Evolutionary conservation across 345 rosid species (phyloP).

Genomic region (Trapa incisa): DNA sequence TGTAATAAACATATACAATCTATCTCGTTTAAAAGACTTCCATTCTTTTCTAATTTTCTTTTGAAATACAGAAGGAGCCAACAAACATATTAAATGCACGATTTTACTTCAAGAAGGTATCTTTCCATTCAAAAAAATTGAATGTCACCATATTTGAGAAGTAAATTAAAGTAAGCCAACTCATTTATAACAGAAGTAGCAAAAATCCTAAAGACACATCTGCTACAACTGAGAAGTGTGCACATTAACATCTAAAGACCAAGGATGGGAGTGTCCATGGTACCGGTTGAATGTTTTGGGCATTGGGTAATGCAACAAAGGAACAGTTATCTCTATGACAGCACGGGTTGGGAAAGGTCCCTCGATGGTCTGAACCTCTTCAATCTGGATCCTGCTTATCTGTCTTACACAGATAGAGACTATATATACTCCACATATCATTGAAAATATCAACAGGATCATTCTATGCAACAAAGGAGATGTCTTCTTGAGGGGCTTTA

Average conservation of each 20-base stretch:
- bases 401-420: constrained; percentile 59
- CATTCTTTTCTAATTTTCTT: neutral
- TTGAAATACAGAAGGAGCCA: neutral
- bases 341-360: constrained; percentile 16
- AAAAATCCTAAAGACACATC: neutral
- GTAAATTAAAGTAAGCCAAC: neutral
- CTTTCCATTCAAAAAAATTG: neutral
- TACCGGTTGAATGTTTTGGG: constrained; percentile 84
- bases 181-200: neutral
- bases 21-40: neutral
- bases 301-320: constrained; percentile 56
- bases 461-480: constrained; percentile 54
- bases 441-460: constrained; percentile 54
- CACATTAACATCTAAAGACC: neutral
- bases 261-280: neutral
- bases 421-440: constrained; percentile 60
- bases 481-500: constrained; percentile 68
- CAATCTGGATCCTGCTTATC: constrained; percentile 31
- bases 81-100: neutral
- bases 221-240: neutral
- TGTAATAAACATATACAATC: neutral
- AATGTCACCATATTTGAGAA: neutral
- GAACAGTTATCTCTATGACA: constrained; percentile 14
- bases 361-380: constrained; percentile 34
- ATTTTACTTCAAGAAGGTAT: neutral